phyloP scores from a whole-genome alignment of 805 yeast species.

The Wickerhamomyces alni region DNA sequence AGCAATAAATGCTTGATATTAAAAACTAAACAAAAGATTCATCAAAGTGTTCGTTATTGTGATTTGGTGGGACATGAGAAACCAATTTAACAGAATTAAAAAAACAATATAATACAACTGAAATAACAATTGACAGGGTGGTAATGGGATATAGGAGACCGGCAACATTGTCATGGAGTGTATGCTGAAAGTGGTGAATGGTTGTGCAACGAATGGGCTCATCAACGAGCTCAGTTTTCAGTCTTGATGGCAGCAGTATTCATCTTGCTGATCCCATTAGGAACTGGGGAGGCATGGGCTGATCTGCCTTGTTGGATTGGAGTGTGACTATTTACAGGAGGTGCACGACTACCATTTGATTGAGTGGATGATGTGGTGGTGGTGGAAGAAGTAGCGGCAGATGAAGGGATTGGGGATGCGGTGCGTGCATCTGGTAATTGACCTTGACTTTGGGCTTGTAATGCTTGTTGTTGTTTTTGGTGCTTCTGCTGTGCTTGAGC shows the following conservation, averaged over 20 bases:
- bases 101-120: not conserved
- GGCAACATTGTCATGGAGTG: no score
- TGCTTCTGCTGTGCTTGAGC: constrained; percentile 23
- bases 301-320: not conserved
- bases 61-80: not conserved
- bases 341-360: not conserved
- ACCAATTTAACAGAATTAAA: not conserved
- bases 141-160: no score
- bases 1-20: not conserved
- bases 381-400: no score
- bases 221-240: not conserved
- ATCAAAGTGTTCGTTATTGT: not conserved
- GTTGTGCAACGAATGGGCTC: no score
- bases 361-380: not conserved
- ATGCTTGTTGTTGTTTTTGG: constrained; percentile 8
- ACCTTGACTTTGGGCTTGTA: not conserved
- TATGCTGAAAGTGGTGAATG: no score
- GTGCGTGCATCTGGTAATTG: no score
- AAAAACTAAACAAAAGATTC: not conserved
- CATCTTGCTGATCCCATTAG: not conserved
- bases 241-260: not conserved
- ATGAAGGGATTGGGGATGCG: not conserved
- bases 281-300: not conserved
- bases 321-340: not conserved
- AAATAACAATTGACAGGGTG: not conserved